These are phyloP conservation scores for Paecilomyces sp. DNA, from an alignment of 2,329 filamentous ascomycete species.

Conservation along the genomic window DNA sequence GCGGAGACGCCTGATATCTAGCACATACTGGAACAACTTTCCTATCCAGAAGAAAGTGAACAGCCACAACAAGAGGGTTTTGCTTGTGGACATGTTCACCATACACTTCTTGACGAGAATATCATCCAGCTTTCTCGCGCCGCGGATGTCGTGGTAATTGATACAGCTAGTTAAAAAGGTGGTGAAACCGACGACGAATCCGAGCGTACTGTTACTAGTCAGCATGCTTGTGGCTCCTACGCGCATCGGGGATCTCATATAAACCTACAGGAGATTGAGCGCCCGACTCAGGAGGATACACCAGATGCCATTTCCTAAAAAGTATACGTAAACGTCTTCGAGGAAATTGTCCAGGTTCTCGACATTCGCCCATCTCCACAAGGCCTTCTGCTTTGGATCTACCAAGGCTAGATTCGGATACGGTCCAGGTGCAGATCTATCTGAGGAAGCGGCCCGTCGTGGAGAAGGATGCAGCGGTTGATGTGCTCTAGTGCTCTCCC, in stretches of 20 bases:
- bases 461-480: constrained; percentile 25
- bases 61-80: constrained; percentile 74
- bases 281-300: constrained; percentile 69
- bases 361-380: constrained; percentile 92
- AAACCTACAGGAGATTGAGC: constrained; percentile 63
- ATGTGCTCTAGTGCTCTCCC: constrained; percentile 42
- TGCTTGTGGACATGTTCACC: constrained; percentile 62
- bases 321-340: constrained; percentile 80
- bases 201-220: constrained; percentile 55
- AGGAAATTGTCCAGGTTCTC: constrained; percentile 85
- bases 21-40: constrained; percentile 65
- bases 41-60: constrained; percentile 81
- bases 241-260: not conserved
- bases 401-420: constrained; percentile 34
- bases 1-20: constrained; percentile 65
- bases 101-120: constrained; percentile 71
- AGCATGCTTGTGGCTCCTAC: not conserved
- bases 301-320: constrained; percentile 72
- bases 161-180: constrained; percentile 83
- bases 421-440: constrained; percentile 20
- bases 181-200: constrained; percentile 74
- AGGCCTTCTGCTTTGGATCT: constrained; percentile 66
- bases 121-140: constrained; percentile 54
- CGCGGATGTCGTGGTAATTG: constrained; percentile 66
- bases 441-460: constrained; percentile 11